Conservation (phyloP, 345 rosid species). For the Salix udensis region DNA sequence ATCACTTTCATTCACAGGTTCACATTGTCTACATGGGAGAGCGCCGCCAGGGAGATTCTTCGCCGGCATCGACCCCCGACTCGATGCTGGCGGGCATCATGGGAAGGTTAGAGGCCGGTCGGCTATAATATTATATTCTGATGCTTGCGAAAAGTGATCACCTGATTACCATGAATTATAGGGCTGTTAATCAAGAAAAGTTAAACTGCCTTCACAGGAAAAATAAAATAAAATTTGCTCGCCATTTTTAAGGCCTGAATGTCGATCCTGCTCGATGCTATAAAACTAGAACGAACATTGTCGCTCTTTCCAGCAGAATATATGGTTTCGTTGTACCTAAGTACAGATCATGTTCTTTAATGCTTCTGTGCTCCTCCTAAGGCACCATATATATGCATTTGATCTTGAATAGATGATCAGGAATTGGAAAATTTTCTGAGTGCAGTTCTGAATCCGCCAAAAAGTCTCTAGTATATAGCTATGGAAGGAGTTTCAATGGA, state of each 20-base stretch:
- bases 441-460: slow-evolving; percentile 28
- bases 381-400: neutral
- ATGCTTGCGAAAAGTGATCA: neutral
- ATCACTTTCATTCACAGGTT: slow-evolving; percentile 12
- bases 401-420: neutral
- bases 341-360: neutral
- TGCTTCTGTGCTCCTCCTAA: neutral
- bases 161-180: neutral
- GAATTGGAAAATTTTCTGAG: neutral
- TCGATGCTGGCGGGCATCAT: slow-evolving; percentile 34
- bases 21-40: slow-evolving; percentile 44
- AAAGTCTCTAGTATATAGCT: slow-evolving; percentile 34
- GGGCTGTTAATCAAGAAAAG: no score
- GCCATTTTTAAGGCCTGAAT: neutral
- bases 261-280: neutral
- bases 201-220: no score
- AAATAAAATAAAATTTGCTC: no score
- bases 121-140: no score
- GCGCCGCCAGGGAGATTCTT: slow-evolving; percentile 17
- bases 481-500: slow-evolving; percentile 38
- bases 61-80: slow-evolving; percentile 14
- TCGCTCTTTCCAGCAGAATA: neutral
- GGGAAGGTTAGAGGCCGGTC: slow-evolving; percentile 28
- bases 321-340: neutral
- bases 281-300: neutral